Evolutionary conservation across 768 basidiomycete species (phyloP), one percentile per base, ranked within the genome.

Genomic region (Mycena epipterygia): DNA sequence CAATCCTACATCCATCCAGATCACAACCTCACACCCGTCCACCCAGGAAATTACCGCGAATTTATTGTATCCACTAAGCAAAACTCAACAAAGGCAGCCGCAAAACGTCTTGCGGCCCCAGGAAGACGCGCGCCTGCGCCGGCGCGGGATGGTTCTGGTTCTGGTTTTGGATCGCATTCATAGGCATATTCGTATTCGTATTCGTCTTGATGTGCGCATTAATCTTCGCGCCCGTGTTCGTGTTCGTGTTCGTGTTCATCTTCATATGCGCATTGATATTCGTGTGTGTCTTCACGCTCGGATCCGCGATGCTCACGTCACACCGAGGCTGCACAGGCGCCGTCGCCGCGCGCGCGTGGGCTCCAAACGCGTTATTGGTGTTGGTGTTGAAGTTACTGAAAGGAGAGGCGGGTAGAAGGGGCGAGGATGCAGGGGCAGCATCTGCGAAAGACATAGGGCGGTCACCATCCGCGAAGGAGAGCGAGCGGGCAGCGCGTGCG

Each of bases 331-430:
- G 2, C 7, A 41, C 44, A 0, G 64, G 64, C 21, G 55, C 64
- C 44, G 56, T 66, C 32, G 16, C 44, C 37, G 65, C 65, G 14
- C 65, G 56, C 30, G 57, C 44, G n/a, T 64, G 63, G n/a, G 42
- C 19, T n/a, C 35, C 21, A 12, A 46, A 42, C 11, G 25, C n/a
- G n/a, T n/a, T n/a, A 49, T 6, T 17, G 25, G 23, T 9, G 46
- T 21, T 27, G 29, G 25, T 51, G 29, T 9, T 39, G 37, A 39
- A n/a, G 62, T 21, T 29, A 16, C 27, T 32, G 27, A 21, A 12
- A 6, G 14, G 39, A 39, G 30, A 13, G 12, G 8, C 39, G 27
- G 27, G 52, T 27, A 21, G 52, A 14, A 30, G 39, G 16, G 21
- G 11, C 42, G 42, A 5, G 42, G 42, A 37, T 37, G 35, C 35